Conservation (phyloP, 192 early-diverging fungal species). For the Coemansia sp. region DNA sequence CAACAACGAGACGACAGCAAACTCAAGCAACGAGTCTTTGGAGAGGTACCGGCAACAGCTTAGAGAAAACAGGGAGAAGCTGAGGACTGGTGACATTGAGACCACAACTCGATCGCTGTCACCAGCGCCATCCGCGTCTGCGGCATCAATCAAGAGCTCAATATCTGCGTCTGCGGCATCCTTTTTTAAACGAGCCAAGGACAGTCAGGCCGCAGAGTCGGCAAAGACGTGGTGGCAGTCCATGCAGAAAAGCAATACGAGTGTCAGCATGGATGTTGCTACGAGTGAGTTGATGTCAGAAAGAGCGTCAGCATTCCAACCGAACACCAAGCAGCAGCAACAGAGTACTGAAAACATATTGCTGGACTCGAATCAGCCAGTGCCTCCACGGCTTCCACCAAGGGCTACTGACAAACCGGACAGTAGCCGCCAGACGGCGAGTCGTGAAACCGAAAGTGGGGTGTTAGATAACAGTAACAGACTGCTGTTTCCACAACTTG, state of each 20-base stretch:
- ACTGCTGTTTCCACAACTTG: slow-evolving; percentile 24
- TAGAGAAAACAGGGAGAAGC: slow-evolving; percentile 1
- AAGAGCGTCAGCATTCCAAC: background rate
- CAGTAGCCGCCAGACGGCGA: slow-evolving; percentile 2
- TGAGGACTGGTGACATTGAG: background rate
- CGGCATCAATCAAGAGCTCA: slow-evolving; percentile 18
- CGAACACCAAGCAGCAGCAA: background rate
- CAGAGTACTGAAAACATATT: background rate
- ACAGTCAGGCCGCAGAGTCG: slow-evolving; percentile 51
- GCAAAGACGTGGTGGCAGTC: slow-evolving; percentile 54
- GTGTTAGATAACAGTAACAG: slow-evolving; percentile 15
- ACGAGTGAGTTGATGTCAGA: background rate
- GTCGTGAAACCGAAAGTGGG: background rate
- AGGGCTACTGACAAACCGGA: slow-evolving; percentile 3
- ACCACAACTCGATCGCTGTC: slow-evolving; percentile 9
- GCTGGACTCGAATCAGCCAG: background rate
- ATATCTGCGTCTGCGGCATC: slow-evolving; percentile 35
- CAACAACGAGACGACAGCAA: slow-evolving; percentile 16
- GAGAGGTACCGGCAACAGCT: background rate
- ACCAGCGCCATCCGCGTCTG: slow-evolving; percentile 2
- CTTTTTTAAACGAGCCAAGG: slow-evolving; percentile 45
- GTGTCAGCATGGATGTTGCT: background rate
- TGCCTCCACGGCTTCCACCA: background rate
- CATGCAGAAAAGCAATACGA: slow-evolving; percentile 22
- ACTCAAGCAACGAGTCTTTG: slow-evolving; percentile 25